These are phyloP conservation scores for sunflower (Helianthus annuus) DNA, from an alignment of 129 eudicot genomes.

Conservation along the genomic window DNA sequence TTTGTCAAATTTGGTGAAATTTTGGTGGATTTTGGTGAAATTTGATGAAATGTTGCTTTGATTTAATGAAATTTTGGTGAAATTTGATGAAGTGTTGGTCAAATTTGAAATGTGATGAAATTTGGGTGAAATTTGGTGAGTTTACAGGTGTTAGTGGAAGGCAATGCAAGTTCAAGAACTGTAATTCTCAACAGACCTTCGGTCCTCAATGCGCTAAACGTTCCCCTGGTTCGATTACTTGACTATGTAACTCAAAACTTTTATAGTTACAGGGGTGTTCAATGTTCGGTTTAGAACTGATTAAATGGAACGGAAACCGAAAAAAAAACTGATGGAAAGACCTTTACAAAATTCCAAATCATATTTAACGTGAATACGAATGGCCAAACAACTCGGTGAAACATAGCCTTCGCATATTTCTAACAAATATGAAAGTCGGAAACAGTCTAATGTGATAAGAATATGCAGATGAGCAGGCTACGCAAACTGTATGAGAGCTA, in stretches of 20 bases:
- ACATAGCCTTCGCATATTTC: background rate
- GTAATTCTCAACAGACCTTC: slow-evolving; percentile 67
- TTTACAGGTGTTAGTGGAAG: slow-evolving; percentile 56
- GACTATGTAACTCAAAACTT: background rate
- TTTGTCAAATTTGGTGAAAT: no score
- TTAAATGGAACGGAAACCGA: no score
- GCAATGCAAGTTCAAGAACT: slow-evolving; percentile 49
- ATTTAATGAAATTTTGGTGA: background rate
- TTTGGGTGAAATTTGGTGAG: background rate
- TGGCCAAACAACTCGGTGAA: background rate
- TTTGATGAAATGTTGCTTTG: background rate
- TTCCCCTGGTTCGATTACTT: slow-evolving; percentile 40
- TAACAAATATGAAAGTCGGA: background rate
- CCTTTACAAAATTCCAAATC: background rate
- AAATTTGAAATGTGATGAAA: background rate
- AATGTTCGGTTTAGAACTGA: no score
- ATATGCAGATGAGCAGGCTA: slow-evolving; percentile 53
- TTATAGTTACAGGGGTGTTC: no score
- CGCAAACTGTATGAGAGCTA: slow-evolving; percentile 61
- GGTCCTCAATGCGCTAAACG: slow-evolving; percentile 54
- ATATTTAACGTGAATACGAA: background rate
- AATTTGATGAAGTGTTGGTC: background rate
- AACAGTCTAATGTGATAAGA: background rate
- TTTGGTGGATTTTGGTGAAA: no score
- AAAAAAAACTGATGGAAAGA: no score